Evolutionary conservation across 2,329 filamentous ascomycete genomes (phyloP), one percentile per base, ranked within the genome.

Genomic region (Nannizzia gypsea): DNA sequence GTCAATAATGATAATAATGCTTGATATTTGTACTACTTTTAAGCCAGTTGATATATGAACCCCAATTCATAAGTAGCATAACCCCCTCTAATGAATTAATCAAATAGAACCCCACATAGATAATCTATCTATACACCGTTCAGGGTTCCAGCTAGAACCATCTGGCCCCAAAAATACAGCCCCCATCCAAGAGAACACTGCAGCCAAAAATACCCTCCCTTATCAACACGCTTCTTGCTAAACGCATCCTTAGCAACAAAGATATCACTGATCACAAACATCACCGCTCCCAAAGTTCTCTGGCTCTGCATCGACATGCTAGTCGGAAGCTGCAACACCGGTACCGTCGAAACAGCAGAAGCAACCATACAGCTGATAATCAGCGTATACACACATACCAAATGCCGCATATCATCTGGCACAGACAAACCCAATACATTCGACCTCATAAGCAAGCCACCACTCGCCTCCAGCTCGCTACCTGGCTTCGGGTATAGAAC

Each of bases 241-340:
- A 70, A 70, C 6, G 67, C 66, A 62, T 68, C 67, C 57, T 65
- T 68, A 3, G 69, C 69, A 31, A 70, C 69, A 55, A 70, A 70
- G 28, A 70, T 52, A 57, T 70, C 68, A 56, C 67, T 69, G 11
- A 66, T 58, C 8, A 70, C 68, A 62, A 70, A 70, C 69, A 70
- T 69, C 6, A 44, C 64, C 3, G 68, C 68, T 3, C 69, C 69
- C 11, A 70, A 38, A 34, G 63, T 48, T 15, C 66, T 63, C 61
- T 69, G 69, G 17, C 63, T 63, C 56, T 54, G 61, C 62, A 60
- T 61, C 15, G 60, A 58, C 20, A 31, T 17, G 6, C 54, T 36
- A 26, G 22, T 42, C 3, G 55, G 34, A 3, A 57, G 34, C 34
- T 15, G 22, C n/a, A 56, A 38, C 31, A 61, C 54, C 1, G 63